A percentile compares a stretch with the other conserved stretches of the same genome.
These are phyloP conservation scores for Amesomyces nigricolor DNA, from an alignment of 2,329 filamentous ascomycete species.

Conservation along the genomic window DNA sequence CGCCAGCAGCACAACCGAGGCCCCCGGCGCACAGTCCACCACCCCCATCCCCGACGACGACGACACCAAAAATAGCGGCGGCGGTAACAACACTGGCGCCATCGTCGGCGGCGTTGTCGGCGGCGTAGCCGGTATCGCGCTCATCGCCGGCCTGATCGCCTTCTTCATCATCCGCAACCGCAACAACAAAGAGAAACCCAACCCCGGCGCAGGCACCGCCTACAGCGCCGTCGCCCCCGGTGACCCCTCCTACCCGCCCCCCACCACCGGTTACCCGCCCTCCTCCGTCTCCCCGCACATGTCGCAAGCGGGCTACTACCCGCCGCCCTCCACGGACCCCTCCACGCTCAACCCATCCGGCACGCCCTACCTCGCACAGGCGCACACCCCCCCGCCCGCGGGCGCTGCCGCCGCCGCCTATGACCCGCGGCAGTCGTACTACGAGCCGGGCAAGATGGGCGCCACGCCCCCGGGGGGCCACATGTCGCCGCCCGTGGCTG, in stretches of 20 bases:
- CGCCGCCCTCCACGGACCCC: neutral
- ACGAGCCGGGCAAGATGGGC: slow-evolving; percentile 15
- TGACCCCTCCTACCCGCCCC: slow-evolving; percentile 10
- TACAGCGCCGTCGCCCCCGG: slow-evolving; percentile 20
- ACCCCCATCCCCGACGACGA: neutral
- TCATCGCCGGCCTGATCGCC: slow-evolving; percentile 24
- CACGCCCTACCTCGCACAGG: slow-evolving; percentile 5
- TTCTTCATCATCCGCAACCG: slow-evolving; percentile 26
- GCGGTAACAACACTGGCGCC: slow-evolving; percentile 25
- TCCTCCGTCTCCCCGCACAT: slow-evolving; percentile 11
- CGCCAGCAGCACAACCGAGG: neutral
- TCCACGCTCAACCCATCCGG: neutral
- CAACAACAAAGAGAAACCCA: slow-evolving; percentile 23
- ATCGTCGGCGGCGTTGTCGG: slow-evolving; percentile 32
- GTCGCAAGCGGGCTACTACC: slow-evolving; percentile 8
- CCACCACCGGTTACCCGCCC: neutral
- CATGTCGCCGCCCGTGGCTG: neutral
- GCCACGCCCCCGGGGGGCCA: no score
- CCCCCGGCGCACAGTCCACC: neutral
- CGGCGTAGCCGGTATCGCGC: slow-evolving; percentile 25
- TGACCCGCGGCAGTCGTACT: slow-evolving; percentile 19
- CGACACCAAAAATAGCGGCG: neutral
- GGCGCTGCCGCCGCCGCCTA: slow-evolving; percentile 2
- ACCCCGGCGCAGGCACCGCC: slow-evolving; percentile 10
- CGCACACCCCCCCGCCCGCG: neutral